Conservation (phyloP, 306 rosid species). For the Lathyrus sativus region DNA sequence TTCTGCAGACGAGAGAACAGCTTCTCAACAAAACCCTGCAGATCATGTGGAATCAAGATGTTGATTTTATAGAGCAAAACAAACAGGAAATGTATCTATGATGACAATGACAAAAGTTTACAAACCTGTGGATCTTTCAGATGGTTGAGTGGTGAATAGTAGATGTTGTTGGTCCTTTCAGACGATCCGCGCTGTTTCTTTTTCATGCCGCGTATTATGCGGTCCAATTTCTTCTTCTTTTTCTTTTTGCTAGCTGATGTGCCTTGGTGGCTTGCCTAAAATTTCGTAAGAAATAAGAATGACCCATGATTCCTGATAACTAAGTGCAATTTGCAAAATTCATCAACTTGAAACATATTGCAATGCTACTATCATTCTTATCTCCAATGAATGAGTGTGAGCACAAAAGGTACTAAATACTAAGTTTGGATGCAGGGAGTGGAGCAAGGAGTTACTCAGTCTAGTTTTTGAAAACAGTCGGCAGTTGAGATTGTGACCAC, state of each 20-base stretch:
- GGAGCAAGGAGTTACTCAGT: background rate
- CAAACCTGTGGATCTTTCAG: conserved; percentile 85
- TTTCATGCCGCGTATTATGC: conserved; percentile 76
- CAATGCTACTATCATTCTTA: conserved; percentile 8
- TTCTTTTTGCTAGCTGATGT: conserved; percentile 85
- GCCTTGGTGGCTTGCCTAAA: conserved; percentile 86
- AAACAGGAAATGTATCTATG: conserved; percentile 4
- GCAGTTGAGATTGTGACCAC: background rate
- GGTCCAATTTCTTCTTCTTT: conserved; percentile 80
- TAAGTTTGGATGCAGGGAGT: conserved; percentile 4
- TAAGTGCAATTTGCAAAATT: conserved; percentile 10
- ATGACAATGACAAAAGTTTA: conserved; percentile 8
- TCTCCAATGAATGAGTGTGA: conserved; percentile 7
- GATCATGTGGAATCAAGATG: conserved; percentile 33
- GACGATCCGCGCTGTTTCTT: conserved; percentile 70
- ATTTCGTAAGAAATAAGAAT: conserved; percentile 21
- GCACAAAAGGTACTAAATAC: background rate
- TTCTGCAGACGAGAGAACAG: conserved; percentile 68
- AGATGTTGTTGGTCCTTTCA: conserved; percentile 49
- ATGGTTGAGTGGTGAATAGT: conserved; percentile 87
- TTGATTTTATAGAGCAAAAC: conserved; percentile 26
- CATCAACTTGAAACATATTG: conserved; percentile 18
- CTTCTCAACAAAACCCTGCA: conserved; percentile 90
- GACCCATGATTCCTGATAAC: conserved; percentile 4
- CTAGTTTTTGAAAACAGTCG: background rate